Evolutionary conservation across 257 asterid species (phyloP).

Genomic region (Nicotiana knightiana): DNA sequence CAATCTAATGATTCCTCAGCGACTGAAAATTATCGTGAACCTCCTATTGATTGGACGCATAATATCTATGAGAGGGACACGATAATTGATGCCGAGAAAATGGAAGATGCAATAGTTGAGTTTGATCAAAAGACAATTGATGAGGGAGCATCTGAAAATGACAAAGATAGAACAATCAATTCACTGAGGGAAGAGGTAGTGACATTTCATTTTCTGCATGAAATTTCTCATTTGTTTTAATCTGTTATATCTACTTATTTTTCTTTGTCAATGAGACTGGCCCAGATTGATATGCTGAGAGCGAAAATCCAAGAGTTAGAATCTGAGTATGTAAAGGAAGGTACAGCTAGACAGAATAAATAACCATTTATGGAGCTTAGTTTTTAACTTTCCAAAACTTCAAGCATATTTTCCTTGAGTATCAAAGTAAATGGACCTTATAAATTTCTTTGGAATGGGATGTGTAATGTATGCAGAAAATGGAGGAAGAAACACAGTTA

Average conservation of each 20-base stretch:
- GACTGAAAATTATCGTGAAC: conserved; percentile 27
- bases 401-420: not conserved
- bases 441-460: not conserved
- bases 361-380: conserved; percentile 2
- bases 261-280: conserved; percentile 8
- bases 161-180: conserved; percentile 41
- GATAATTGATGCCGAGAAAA: conserved; percentile 23
- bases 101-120: conserved; percentile 30
- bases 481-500: conserved; percentile 21
- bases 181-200: conserved; percentile 67
- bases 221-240: conserved; percentile 4
- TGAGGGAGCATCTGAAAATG: conserved; percentile 26
- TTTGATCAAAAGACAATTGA: conserved; percentile 28
- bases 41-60: conserved; percentile 17
- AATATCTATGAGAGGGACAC: conserved; percentile 15
- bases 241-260: conserved; percentile 19
- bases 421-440: conserved; percentile 5
- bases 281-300: conserved; percentile 63
- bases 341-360: conserved; percentile 23
- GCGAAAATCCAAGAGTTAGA: conserved; percentile 52
- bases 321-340: conserved; percentile 34
- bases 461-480: conserved; percentile 33
- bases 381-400: conserved; percentile 14
- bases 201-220: conserved; percentile 6
- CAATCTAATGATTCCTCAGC: conserved; percentile 29